Conservation (phyloP, 1,284 basidiomycete genomes). For the Fomitopsis palustris region DNA sequence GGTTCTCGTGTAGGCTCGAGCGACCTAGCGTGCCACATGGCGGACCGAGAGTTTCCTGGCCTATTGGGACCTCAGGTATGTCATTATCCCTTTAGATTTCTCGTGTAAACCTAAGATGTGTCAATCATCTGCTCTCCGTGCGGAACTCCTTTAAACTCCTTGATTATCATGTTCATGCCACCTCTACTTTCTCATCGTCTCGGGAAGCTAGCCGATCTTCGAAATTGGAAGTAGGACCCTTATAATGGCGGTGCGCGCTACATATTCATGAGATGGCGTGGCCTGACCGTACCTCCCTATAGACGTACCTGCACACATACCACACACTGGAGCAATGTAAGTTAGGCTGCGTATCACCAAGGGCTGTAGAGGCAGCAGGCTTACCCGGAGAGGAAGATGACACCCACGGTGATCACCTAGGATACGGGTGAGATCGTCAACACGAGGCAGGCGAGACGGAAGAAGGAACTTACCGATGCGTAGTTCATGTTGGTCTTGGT, state of each 20-base stretch:
- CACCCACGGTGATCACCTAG: constrained; percentile 34
- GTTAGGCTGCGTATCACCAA: background rate
- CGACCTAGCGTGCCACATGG: too few species aligned
- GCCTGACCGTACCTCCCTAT: background rate
- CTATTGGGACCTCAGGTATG: background rate
- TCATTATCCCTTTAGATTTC: background rate
- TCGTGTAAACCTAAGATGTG: background rate
- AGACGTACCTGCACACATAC: constrained; percentile 21
- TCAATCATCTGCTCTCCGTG: background rate
- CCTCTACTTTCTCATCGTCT: background rate
- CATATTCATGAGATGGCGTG: constrained; percentile 2
- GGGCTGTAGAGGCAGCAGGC: constrained; percentile 5
- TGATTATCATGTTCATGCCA: background rate
- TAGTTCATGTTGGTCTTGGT: constrained; percentile 78
- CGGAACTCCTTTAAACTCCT: too few species aligned
- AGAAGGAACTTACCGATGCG: constrained; percentile 39
- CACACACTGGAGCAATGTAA: constrained; percentile 15
- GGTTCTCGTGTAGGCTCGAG: too few species aligned
- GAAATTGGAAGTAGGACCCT: constrained; percentile 23
- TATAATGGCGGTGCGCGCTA: constrained; percentile 27
- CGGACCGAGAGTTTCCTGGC: too few species aligned
- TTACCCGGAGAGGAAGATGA: constrained; percentile 34
- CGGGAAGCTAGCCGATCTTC: constrained; percentile 2
- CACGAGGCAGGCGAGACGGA: background rate
- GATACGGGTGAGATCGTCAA: background rate